phyloP scores from a whole-genome alignment of 2,329 filamentous ascomycete species.

The Penicillium psychrosexuale region DNA sequence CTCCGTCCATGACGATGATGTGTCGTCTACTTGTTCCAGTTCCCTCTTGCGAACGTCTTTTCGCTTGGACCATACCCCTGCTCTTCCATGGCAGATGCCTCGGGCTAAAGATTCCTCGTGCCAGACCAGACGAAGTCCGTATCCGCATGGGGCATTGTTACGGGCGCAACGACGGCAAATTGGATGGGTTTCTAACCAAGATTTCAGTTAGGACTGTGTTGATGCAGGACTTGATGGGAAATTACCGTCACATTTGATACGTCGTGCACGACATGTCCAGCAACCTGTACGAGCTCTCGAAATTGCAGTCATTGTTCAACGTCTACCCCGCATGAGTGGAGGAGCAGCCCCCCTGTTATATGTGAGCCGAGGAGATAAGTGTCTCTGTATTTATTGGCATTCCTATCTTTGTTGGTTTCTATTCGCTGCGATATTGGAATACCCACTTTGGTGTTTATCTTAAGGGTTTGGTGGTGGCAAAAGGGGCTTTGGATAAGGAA shows the following conservation, averaged over 20 bases:
- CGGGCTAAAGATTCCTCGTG: slow-evolving; percentile 26
- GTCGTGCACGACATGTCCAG: slow-evolving; percentile 21
- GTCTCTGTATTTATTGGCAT: neutral
- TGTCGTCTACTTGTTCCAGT: neutral
- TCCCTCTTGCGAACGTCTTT: neutral
- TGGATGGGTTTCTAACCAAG: slow-evolving; percentile 16
- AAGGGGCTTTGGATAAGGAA: neutral
- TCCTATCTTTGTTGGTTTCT: neutral
- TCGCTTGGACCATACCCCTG: slow-evolving; percentile 25
- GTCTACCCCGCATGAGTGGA: neutral
- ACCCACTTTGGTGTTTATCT: neutral
- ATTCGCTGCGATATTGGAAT: neutral
- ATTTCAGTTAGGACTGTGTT: neutral
- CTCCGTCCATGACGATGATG: neutral
- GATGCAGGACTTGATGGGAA: neutral
- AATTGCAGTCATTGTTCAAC: slow-evolving; percentile 8
- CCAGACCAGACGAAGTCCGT: slow-evolving; percentile 24
- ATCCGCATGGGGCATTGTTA: slow-evolving; percentile 17
- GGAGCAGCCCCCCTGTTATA: neutral
- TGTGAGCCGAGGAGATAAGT: neutral
- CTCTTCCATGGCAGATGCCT: slow-evolving; percentile 26
- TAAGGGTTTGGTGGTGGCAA: neutral
- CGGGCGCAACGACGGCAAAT: slow-evolving; percentile 20
- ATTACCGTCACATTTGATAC: slow-evolving; percentile 25
- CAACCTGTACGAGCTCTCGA: slow-evolving; percentile 22